Conservation (phyloP, 371 early-diverging fungal genomes). For the Mortierella sp. region DNA sequence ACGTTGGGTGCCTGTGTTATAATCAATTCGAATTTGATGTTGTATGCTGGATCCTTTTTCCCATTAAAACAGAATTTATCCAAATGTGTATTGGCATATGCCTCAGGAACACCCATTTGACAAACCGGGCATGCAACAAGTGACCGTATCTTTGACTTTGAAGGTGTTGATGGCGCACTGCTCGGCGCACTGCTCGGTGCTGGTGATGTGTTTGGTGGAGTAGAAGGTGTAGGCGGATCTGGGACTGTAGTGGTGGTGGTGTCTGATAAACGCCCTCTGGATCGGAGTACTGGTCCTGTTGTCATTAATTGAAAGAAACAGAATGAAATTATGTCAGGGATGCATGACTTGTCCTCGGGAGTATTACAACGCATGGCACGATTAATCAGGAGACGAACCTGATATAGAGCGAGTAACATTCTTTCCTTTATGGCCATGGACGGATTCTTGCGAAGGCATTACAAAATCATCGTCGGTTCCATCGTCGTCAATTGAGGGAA, state of each 20-base stretch:
- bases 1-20: neutral
- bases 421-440: conserved; percentile 19
- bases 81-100: conserved; percentile 53
- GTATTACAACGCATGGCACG: neutral
- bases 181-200: conserved; percentile 14
- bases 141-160: conserved; percentile 10
- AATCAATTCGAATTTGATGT: conserved; percentile 8
- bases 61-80: conserved; percentile 57
- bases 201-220: neutral
- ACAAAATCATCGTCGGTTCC: conserved; percentile 35
- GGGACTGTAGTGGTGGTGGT: neutral
- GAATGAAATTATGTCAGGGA: neutral
- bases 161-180: neutral
- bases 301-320: neutral
- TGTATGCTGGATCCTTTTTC: conserved; percentile 40
- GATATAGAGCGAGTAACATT: neutral
- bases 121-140: conserved; percentile 58
- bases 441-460: conserved; percentile 17
- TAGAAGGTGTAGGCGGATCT: neutral
- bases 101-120: conserved; percentile 36
- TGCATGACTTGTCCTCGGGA: neutral
- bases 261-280: conserved; percentile 10
- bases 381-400: conserved; percentile 7
- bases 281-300: conserved; percentile 19
- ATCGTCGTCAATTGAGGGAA: neutral